These are phyloP conservation scores for Spongiforma sp. DNA, from an alignment of 1,284 basidiomycete species.

Conservation along the genomic window DNA sequence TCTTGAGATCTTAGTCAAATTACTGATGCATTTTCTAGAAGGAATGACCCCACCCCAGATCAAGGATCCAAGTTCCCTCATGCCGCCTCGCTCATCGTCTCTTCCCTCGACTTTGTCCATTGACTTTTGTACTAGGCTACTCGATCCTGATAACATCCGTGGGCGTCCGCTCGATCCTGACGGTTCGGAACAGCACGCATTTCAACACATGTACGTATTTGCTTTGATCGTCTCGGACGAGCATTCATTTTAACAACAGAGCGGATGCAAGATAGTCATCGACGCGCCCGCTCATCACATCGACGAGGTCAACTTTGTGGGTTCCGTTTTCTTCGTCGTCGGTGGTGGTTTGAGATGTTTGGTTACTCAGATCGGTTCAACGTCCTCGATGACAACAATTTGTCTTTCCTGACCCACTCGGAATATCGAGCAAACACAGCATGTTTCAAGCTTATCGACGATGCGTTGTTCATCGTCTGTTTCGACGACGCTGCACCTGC, in stretches of 20 bases:
- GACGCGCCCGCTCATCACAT: slow-evolving; percentile 82
- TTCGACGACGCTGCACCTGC: slow-evolving; percentile 85
- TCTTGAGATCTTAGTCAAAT: neutral
- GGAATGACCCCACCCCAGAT: slow-evolving; percentile 92
- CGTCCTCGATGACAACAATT: slow-evolving; percentile 85
- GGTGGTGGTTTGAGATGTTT: slow-evolving; percentile 4
- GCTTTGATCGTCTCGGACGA: neutral
- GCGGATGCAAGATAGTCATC: slow-evolving; percentile 89
- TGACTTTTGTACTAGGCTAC: slow-evolving; percentile 84
- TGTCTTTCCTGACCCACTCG: slow-evolving; percentile 84
- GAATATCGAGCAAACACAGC: slow-evolving; percentile 75
- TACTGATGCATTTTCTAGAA: slow-evolving; percentile 39
- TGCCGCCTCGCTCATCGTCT: slow-evolving; percentile 88
- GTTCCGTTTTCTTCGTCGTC: slow-evolving; percentile 33
- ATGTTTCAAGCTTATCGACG: slow-evolving; percentile 84
- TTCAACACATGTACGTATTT: slow-evolving; percentile 78
- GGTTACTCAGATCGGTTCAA: slow-evolving; percentile 85
- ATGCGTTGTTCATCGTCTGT: slow-evolving; percentile 93
- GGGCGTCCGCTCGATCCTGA: slow-evolving; percentile 82
- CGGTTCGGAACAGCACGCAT: slow-evolving; percentile 93
- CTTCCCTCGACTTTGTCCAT: slow-evolving; percentile 93
- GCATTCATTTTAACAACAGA: slow-evolving; percentile 45
- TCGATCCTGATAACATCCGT: slow-evolving; percentile 85
- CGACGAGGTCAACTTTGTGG: slow-evolving; percentile 91
- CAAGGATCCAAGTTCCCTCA: slow-evolving; percentile 90